A percentile compares a stretch with the other conserved stretches of the same genome.
Evolutionary conservation across 495 filamentous ascomycete genomes (phyloP).

Genomic region (Aspergillus wentii): DNA sequence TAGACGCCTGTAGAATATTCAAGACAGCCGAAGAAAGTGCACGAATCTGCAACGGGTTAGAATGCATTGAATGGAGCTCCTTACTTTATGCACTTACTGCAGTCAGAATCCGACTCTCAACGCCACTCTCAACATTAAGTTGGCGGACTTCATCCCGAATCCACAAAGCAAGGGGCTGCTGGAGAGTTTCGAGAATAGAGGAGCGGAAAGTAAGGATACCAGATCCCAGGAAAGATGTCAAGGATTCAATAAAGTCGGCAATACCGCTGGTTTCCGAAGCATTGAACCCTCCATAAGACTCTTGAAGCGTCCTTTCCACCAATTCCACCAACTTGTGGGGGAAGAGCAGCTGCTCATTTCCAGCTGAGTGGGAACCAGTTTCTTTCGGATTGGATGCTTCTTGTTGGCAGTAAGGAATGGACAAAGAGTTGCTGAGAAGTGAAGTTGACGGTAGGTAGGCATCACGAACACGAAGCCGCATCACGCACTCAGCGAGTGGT

Average conservation of each 20-base stretch:
- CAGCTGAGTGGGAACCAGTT: neutral
- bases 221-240: constrained; percentile 36
- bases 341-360: constrained; percentile 8
- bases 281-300: constrained; percentile 26
- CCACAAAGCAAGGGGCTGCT: constrained; percentile 25
- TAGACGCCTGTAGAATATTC: constrained; percentile 29
- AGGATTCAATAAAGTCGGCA: constrained; percentile 33
- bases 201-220: constrained; percentile 24
- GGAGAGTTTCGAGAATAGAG: constrained; percentile 27
- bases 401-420: constrained; percentile 26
- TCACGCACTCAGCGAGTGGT: constrained; percentile 55
- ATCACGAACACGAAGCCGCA: constrained; percentile 11
- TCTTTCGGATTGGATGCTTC: neutral
- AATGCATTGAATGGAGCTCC: neutral
- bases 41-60: constrained; percentile 28
- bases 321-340: constrained; percentile 24
- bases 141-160: constrained; percentile 27
- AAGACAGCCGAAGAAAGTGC: constrained; percentile 30
- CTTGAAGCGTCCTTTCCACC: constrained; percentile 18
- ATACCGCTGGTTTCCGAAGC: constrained; percentile 16
- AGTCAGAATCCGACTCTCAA: constrained; percentile 31
- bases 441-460: constrained; percentile 26
- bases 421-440: constrained; percentile 29
- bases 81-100: constrained; percentile 27
- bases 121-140: constrained; percentile 22